Conservation (phyloP, 1,284 basidiomycete species). For the Coniferiporia weirii region DNA sequence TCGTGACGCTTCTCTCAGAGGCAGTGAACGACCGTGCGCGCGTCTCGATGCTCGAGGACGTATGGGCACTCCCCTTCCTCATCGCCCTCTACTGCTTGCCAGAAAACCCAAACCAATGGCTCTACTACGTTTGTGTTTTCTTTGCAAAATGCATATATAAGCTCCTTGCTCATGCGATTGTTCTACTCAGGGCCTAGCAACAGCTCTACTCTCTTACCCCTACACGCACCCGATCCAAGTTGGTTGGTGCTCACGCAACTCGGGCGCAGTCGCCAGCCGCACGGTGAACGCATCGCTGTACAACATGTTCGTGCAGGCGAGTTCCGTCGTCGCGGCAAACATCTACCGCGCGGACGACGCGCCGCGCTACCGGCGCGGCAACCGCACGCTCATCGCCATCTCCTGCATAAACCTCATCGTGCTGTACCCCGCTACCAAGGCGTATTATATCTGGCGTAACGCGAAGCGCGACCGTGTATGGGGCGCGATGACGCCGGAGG, state of each 20-base stretch:
- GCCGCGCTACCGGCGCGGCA: slow-evolving; percentile 47
- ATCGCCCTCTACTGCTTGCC: slow-evolving; percentile 43
- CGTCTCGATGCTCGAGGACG: slow-evolving; percentile 42
- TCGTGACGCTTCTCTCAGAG: slow-evolving; percentile 42
- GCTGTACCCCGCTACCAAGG: slow-evolving; percentile 46
- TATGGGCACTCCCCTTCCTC: slow-evolving; percentile 51
- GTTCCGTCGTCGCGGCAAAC: slow-evolving; percentile 38
- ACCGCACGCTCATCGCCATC: slow-evolving; percentile 41
- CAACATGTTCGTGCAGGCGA: slow-evolving; percentile 52
- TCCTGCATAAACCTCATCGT: slow-evolving; percentile 41
- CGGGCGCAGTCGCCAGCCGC: slow-evolving; percentile 48
- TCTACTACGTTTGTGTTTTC: slow-evolving; percentile 32
- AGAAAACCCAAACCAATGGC: slow-evolving; percentile 42
- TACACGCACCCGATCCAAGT: slow-evolving; percentile 39
- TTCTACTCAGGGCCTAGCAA: slow-evolving; percentile 25
- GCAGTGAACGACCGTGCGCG: slow-evolving; percentile 40
- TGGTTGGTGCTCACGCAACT: slow-evolving; percentile 51
- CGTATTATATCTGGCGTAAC: slow-evolving; percentile 50
- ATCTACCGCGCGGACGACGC: slow-evolving; percentile 50
- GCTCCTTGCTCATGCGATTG: neutral
- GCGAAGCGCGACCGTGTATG: slow-evolving; percentile 42
- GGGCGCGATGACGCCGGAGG: slow-evolving; percentile 47
- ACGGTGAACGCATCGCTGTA: slow-evolving; percentile 52
- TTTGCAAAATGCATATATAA: neutral
- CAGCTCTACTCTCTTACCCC: slow-evolving; percentile 30